Base-by-base conservation (phyloP, 2,329 filamentous ascomycete species). In the Aspergillus sp. region DNA sequence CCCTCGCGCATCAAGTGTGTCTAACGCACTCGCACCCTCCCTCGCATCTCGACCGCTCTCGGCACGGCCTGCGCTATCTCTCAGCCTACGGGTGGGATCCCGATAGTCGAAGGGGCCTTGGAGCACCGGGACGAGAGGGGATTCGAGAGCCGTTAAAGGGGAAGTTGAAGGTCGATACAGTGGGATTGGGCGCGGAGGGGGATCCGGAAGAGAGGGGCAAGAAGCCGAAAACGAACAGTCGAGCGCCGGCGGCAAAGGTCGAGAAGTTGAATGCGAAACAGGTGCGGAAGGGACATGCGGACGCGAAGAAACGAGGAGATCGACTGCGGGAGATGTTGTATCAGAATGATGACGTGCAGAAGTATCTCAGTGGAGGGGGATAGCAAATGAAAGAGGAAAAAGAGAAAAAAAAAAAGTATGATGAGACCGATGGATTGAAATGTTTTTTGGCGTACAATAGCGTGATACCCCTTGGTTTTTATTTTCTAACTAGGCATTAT, bases 101-200 rank as follows among this genome's bases (percentile, higher is more conserved):
- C 0, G 85, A 88, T 70, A 78, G 78, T 49, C 81, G 91, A 2
- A 75, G 78, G 16, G 93, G 93, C 0, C 81, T 97, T 0, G 93
- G 93, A 0, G 84, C 84, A 10, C 77, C 79, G 2, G 87, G 90
- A 0, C 73, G 74, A 14, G 85, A 90, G 65, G 93, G 93, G 3
- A 88, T 91, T 61, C 81, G 88, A 46, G 88, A 87, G 64, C 93
- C 93, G 1, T 81, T 97, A 63, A 92, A 92, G 71, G 79, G 85
- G 1, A 84, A 82, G 59, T 79, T 84, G 56, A 96, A 96, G 76
- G 84, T 87, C 49, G 86, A 94, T 70, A 92, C 84, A 3, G 78
- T 90, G 7, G 94, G 93, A 0, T 75, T 96, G 26, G 92, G 92
- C 0, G 80, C 82, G 47, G 54, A 49, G 10, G 45, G 55, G 24